Evolutionary conservation across 2,329 filamentous ascomycete genomes (phyloP), one percentile per base, ranked within the genome.

Genomic region (Penicillium crustosum): DNA sequence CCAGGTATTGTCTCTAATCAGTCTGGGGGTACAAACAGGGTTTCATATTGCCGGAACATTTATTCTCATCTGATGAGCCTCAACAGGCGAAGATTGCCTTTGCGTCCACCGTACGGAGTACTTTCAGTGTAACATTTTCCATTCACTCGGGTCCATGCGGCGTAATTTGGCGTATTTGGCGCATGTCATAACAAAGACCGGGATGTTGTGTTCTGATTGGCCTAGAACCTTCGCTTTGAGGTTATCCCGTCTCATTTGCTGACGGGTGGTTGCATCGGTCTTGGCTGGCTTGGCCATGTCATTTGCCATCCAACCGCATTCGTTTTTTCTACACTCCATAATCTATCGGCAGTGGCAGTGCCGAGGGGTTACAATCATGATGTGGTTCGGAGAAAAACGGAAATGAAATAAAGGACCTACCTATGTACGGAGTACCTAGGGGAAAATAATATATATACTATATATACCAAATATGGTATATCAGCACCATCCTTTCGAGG

Each of bases 181-280:
- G 36, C 53, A 49, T 55, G 53, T 55, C 44, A 55, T 55, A 25
- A 55, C 53, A 42, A 19, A 39, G 41, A 49, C n/a, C 9, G 19
- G 44, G 43, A 9, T 23, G 0, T 7, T 49, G 6, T 8, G 12
- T 8, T 35, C 27, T 33, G 23, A 55, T 55, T 55, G 44, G 44
- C 13, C 15, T 2, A 8, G 17, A 42, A 27, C 19, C 36, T 25
- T 25, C 19, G 3, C 35, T 48, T 39, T 47, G 35, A 49, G 19
- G 8, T 5, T 6, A 7, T 15, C 36, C 17, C 17, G 25, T 52
- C 25, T 31, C 17, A 52, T 43, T 44, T 45, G 39, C 29, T 35
- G n/a, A 7, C 38, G 49, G 49, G 7, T 43, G 8, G 49, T 44
- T 52, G 39, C 49, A 33, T 52, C 17, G 10, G 49, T 25, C 49